Evolutionary conservation across 805 yeast genomes (phyloP), one percentile per base, ranked within the genome.

Genomic region (Cyberlindnera euphorbiae): DNA sequence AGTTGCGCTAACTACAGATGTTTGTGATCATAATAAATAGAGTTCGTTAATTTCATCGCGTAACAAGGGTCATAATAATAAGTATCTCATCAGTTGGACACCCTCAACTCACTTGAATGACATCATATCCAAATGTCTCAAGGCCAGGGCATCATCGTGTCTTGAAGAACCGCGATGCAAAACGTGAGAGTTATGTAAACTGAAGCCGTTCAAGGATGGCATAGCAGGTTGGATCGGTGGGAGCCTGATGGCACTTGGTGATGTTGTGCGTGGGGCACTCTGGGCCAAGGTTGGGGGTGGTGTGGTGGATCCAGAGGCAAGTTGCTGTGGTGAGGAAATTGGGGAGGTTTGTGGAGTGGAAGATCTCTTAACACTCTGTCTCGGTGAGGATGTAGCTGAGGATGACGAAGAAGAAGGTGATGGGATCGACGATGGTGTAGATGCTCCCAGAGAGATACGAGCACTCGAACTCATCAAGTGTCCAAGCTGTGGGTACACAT

Each of bases 401-500:
- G 40, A 13, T n/a, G 31, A 16, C 16, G 38, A 6, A 15, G 37
- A 13, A 13, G 43, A 15, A 11, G 38, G 8, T 17, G 42, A 12
- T 16, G 42, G 28, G 16, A 36, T 15, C 40, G 49, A 15, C n/a
- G 45, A 5, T 29, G 44, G 18, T 17, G 36, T 14, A 10, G 34
- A 14, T 18, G 41, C 8, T 17, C 43, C 14, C 21, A 38, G 14
- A 22, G 46, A 22, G 16, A 41, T 6, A 24, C 14, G 26, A 8
- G 14, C 12, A 11, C 12, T 24, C 25, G 42, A 10, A 8, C 24
- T 24, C 35, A 29, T 28, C n/a, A 34, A 21, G 16, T 9, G 36
- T 27, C 17, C 22, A 12, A 33, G n/a, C 13, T 36, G 44, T 26
- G 69, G 71, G 41, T 63, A 66, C 17, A 61, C 36, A 1, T 60